Conservation (phyloP, 208 protist genomes). For the Trypanosoma melophagium region DNA sequence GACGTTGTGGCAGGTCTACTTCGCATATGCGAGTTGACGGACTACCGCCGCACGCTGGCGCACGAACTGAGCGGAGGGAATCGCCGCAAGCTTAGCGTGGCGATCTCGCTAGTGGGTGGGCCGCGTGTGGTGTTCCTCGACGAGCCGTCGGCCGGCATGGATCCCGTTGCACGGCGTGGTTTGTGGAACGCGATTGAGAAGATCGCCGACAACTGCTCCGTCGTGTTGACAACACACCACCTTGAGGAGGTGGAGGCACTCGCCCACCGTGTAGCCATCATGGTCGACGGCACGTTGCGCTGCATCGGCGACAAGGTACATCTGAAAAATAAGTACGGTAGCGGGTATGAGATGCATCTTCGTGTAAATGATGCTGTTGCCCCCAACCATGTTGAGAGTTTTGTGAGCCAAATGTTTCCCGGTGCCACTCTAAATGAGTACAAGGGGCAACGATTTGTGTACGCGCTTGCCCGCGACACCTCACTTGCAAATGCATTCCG, state of each 20-base stretch:
- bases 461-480: constrained; percentile 30
- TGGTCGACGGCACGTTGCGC: no score
- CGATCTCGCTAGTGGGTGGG: constrained; percentile 82
- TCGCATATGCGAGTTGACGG: constrained; percentile 41
- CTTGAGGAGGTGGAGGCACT: no score
- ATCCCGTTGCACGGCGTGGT: constrained; percentile 70
- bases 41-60: constrained; percentile 37
- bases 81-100: constrained; percentile 78
- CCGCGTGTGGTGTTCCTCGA: constrained; percentile 77
- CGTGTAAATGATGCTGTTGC: constrained; percentile 11
- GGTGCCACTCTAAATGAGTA: constrained; percentile 32
- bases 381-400: constrained; percentile 13
- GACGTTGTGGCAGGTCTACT: constrained; percentile 37
- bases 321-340: no score
- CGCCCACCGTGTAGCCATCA: no score
- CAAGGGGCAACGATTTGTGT: constrained; percentile 37
- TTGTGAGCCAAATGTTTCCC: constrained; percentile 26
- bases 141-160: constrained; percentile 88
- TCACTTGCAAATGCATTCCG: constrained; percentile 51
- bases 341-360: no score
- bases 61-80: constrained; percentile 76
- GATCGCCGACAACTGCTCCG: no score
- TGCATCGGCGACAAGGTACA: no score
- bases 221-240: no score
- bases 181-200: constrained; percentile 69